A percentile compares a stretch with the other conserved stretches of the same genome.
These are phyloP conservation scores for Cymodocea nodosa DNA, from an alignment of 116 monocot species.

Conservation along the genomic window DNA sequence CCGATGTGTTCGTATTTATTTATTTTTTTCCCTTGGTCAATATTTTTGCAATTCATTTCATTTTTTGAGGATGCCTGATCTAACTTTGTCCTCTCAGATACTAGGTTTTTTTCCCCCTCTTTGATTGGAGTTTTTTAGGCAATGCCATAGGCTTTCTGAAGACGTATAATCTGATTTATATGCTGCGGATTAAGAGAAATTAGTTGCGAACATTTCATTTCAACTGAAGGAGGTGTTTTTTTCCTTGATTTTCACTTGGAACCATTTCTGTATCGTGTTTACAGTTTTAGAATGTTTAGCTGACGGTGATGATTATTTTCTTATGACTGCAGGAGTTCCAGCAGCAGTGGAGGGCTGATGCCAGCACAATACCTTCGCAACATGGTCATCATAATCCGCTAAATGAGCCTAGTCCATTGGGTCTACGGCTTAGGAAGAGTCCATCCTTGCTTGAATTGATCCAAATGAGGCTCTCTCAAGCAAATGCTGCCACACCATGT, in stretches of 20 bases:
- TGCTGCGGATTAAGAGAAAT: no score
- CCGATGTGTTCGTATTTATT: neutral
- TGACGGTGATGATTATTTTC: neutral
- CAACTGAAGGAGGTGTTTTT: no score
- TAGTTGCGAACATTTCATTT: no score
- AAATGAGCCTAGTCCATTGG: slow-evolving; percentile 80
- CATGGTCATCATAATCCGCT: slow-evolving; percentile 36
- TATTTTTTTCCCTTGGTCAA: no score
- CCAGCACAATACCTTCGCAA: slow-evolving; percentile 6
- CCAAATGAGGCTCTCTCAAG: slow-evolving; percentile 66
- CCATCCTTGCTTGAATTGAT: slow-evolving; percentile 83
- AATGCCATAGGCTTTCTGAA: no score
- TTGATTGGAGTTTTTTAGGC: neutral
- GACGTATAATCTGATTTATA: no score
- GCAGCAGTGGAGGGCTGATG: slow-evolving; percentile 11
- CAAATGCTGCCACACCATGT: slow-evolving; percentile 13
- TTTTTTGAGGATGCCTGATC: no score
- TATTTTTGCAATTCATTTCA: no score
- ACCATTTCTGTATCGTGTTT: neutral
- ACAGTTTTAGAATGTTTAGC: neutral
- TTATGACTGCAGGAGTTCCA: neutral
- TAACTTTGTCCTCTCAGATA: no score
- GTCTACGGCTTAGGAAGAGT: slow-evolving; percentile 71
- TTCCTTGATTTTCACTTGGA: neutral
- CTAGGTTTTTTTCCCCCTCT: neutral